These are phyloP conservation scores for Pseudonitzschia multistriata DNA, from an alignment of 108 stramenopile species.

Conservation along the genomic window DNA sequence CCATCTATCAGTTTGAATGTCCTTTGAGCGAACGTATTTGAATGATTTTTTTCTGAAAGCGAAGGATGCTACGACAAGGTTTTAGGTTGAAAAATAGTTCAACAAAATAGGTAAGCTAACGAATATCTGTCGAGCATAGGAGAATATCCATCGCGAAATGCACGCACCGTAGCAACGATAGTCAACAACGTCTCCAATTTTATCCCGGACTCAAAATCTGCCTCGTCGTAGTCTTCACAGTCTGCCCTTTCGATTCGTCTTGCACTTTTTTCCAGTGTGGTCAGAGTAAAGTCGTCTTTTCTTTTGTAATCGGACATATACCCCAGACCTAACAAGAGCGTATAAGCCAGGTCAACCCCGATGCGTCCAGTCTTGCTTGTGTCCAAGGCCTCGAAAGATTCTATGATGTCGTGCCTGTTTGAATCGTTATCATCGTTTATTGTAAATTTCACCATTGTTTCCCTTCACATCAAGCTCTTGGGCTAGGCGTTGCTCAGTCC, in stretches of 20 bases:
- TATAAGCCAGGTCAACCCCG: slow-evolving; percentile 21
- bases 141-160: not conserved
- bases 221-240: slow-evolving; percentile 2
- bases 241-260: slow-evolving; percentile 1
- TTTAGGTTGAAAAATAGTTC: no score
- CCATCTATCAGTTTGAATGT: slow-evolving; percentile 1
- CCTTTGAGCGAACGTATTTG: not conserved
- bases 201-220: not conserved
- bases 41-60: not conserved
- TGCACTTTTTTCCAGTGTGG: not conserved
- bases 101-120: not conserved
- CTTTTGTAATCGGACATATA: slow-evolving; percentile 9
- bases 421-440: not conserved
- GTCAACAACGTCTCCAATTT: slow-evolving; percentile 1
- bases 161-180: slow-evolving; percentile 4
- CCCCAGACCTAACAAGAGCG: slow-evolving; percentile 34
- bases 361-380: slow-evolving; percentile 28
- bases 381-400: slow-evolving; percentile 36
- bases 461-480: no score
- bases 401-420: slow-evolving; percentile 2
- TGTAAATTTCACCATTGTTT: not conserved
- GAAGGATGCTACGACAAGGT: not conserved
- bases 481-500: no score
- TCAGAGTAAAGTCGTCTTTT: not conserved
- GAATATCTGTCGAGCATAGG: not conserved